Evolutionary conservation across 768 basidiomycete species (phyloP).

Genomic region (Cantharellus anzutake): DNA sequence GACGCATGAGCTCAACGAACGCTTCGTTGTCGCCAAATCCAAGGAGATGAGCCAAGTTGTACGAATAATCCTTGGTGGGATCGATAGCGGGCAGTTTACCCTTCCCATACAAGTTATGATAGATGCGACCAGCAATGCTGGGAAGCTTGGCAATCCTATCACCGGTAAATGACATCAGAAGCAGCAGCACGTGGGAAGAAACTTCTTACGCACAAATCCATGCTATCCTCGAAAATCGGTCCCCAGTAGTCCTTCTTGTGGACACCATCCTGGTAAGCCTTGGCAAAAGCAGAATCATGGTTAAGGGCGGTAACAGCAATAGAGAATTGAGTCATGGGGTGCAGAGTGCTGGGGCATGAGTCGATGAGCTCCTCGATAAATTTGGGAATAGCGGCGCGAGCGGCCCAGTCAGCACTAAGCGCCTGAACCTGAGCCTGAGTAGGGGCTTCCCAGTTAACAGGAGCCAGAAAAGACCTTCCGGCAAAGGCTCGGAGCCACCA

Average conservation of each 20-base stretch:
- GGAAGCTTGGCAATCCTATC: constrained; percentile 75
- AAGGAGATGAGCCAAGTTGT: constrained; percentile 75
- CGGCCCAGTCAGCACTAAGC: constrained; percentile 88
- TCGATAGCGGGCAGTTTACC: constrained; percentile 84
- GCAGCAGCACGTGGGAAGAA: constrained; percentile 7
- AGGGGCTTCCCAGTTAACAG: constrained; percentile 90
- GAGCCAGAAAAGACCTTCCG: constrained; percentile 91
- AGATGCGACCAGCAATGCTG: constrained; percentile 86
- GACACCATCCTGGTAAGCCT: constrained; percentile 81
- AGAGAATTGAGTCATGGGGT: constrained; percentile 98
- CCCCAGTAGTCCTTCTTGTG: constrained; percentile 97
- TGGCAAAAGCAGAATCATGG: constrained; percentile 92
- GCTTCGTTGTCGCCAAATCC: constrained; percentile 76
- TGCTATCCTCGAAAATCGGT: constrained; percentile 74
- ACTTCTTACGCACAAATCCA: constrained; percentile 34
- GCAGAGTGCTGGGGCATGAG: constrained; percentile 78
- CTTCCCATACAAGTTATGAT: constrained; percentile 72
- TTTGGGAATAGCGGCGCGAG: constrained; percentile 73
- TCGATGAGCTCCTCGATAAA: constrained; percentile 96
- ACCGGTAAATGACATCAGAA: constrained; percentile 19
- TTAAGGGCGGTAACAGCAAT: constrained; percentile 88
- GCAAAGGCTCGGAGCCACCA: constrained; percentile 76
- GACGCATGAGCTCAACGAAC: constrained; percentile 85
- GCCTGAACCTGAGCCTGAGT: constrained; percentile 73
- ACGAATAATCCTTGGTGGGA: constrained; percentile 65